A percentile compares a stretch with the other conserved stretches of the same genome.
These are phyloP conservation scores for Tylopilus intermedius DNA, from an alignment of 768 basidiomycete genomes.

Conservation along the genomic window DNA sequence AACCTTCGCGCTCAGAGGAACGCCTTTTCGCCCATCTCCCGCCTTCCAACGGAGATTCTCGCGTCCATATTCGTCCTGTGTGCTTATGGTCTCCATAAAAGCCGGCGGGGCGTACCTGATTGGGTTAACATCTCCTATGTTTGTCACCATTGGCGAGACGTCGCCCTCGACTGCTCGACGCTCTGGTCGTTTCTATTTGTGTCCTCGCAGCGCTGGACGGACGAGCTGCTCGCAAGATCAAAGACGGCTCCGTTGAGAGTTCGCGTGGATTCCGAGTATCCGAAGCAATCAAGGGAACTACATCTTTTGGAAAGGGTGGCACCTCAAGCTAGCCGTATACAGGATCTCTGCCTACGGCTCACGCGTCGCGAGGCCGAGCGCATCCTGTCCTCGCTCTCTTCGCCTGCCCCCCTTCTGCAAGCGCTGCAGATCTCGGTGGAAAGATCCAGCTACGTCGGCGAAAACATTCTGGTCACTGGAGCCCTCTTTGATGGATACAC, in stretches of 20 bases:
- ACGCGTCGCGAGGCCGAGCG: slow-evolving; percentile 17
- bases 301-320: slow-evolving; percentile 31
- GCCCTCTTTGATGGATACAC: slow-evolving; percentile 30
- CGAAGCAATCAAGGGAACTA: slow-evolving; percentile 21
- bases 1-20: slow-evolving; percentile 17
- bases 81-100: background rate
- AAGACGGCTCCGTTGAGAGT: slow-evolving; percentile 33
- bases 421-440: slow-evolving; percentile 25
- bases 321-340: slow-evolving; percentile 32
- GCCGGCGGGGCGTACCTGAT: slow-evolving; percentile 3
- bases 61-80: slow-evolving; percentile 19
- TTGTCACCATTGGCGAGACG: slow-evolving; percentile 38
- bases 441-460: slow-evolving; percentile 15
- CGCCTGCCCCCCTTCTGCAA: slow-evolving; percentile 31
- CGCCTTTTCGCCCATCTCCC: slow-evolving; percentile 13
- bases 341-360: slow-evolving; percentile 27
- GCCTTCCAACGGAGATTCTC: slow-evolving; percentile 22
- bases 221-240: slow-evolving; percentile 43
- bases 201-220: slow-evolving; percentile 32
- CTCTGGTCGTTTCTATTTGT: slow-evolving; percentile 40
- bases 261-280: slow-evolving; percentile 26
- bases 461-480: slow-evolving; percentile 22
- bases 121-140: slow-evolving; percentile 25
- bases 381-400: slow-evolving; percentile 22
- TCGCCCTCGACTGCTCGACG: slow-evolving; percentile 37